Evolutionary conservation across 805 yeast genomes (phyloP), one percentile per base, ranked within the genome.

Genomic region (Scheffersomyces spartinae): DNA sequence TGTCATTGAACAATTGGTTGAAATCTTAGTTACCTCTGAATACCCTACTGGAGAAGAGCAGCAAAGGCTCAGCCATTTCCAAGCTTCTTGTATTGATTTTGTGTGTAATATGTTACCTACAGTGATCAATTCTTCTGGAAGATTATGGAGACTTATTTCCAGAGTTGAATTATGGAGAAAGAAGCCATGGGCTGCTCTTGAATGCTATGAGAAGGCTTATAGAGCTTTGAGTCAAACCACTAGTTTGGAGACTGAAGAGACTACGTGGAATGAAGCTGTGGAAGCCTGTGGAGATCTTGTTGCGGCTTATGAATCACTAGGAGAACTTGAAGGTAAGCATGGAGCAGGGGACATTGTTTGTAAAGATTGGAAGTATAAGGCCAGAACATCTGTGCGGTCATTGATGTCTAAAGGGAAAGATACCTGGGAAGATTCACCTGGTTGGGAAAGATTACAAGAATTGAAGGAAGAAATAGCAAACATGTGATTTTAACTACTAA

Each of bases 281-380:
- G 86, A 75, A 13, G 68, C 80, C 1, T 80, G 94, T 44, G 50
- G 57, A 17, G 94, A 85, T 33, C 60, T 88, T 29, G 74, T 80
- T 2, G 80, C 91, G 20, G 88, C 95, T 1, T 88, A 85, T 47
- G 85, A 77, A 43, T 75, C 81, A 3, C 63, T 82, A 17, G 97
- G 97, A n/a, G 91, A 79, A 30, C 49, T 71, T 38, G 79, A 81
- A 7, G 93, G 93, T 6, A 76, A 71, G 40, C 68, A 75, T 42
- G 79, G 78, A 13, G 85, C 83, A 2, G 93, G 77, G 12, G 83
- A 80, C 45, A 37, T 77, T n/a, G 93, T 86, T 7, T 85, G 95
- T 48, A 73, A 76, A 43, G 94, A 85, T 45, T 86, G 96, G 96
- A 79, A 72, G 43, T 81, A 77, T 53, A 84, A 84, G 47, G 75